Evolutionary conservation across 441 rosid genomes (phyloP), one percentile per base, ranked within the genome.

Genomic region (Corymbia calophylla): DNA sequence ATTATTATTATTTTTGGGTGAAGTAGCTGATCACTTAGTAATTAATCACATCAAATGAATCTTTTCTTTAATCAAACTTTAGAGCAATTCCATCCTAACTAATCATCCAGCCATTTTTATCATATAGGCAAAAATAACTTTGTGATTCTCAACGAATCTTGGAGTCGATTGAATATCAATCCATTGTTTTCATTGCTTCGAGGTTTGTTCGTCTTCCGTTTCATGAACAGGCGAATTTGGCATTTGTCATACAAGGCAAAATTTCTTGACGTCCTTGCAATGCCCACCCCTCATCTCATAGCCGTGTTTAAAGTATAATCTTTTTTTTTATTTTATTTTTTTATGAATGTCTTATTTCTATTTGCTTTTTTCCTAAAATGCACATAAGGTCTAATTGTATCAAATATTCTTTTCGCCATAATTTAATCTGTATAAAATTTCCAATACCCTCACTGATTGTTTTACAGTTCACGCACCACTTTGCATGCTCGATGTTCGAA

Each of bases 241-340:
- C 54, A 53, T 53, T 53, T 60, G 68, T 60, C 68, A 12, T 60
- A 27, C 32, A 29, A 29, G 31, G 29, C 68, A 58, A 60, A 60
- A 3, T 3, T 60, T 60, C 68, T 6, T 29, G 31, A 60, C 2
- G 9, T 60, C 68, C 54, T 53, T 53, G 54, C 5, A 53, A 54
- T 54, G 56, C 5, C 23, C 11, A 27, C 68, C 31, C 31, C 8
- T 60, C 68, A 60, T 60, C 68, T 60, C 68, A 29, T 7, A 2
- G 7, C 66, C 66, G 12, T 60, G 66, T 60, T 0, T 27, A 60
- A 60, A 60, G 66, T 60, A 60, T 3, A 60, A 60, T 12, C 54
- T 15, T 5, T 3, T 53, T 14, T 11, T 0, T 25, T 0, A 53
- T 53, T 15, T 14, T n/a, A n/a, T 27, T 25, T 60, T 5, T 27